phyloP scores from a whole-genome alignment of 208 protist genomes.

The Trypanosoma scelopori region DNA sequence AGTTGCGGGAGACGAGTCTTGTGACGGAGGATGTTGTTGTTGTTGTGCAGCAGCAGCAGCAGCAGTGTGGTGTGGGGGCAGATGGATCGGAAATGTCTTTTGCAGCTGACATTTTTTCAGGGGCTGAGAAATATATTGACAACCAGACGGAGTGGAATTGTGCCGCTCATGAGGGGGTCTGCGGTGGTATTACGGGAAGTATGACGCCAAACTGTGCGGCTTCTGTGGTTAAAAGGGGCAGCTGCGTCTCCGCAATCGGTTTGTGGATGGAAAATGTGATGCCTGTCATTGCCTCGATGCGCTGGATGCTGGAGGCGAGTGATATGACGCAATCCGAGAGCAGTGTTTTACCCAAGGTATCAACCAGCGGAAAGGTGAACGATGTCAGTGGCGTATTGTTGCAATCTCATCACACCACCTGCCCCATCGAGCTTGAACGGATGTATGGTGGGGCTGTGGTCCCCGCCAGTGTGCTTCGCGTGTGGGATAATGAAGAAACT shows the following conservation, averaged over 20 bases:
- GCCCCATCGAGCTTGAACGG: background rate
- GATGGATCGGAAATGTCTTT: background rate
- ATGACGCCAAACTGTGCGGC: too few species aligned
- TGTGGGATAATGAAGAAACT: conserved; percentile 8
- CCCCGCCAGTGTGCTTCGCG: conserved; percentile 8
- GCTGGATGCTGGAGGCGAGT: conserved; percentile 1
- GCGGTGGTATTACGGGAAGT: background rate
- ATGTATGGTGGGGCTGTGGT: conserved; percentile 1
- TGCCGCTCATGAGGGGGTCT: background rate
- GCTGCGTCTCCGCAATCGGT: background rate
- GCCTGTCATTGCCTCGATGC: background rate
- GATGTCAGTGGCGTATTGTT: background rate
- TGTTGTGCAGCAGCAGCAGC: background rate
- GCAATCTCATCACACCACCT: background rate
- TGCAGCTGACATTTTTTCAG: background rate
- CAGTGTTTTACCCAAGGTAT: background rate
- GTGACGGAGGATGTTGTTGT: background rate
- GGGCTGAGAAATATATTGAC: background rate
- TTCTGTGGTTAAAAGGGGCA: background rate
- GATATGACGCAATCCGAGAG: background rate
- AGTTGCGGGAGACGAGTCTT: background rate
- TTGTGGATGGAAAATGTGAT: background rate
- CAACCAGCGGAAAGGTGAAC: background rate
- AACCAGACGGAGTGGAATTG: background rate
- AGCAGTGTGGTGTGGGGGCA: background rate